Base-by-base conservation (phyloP, 192 early-diverging fungal species). In the Phycomyces nitens region DNA sequence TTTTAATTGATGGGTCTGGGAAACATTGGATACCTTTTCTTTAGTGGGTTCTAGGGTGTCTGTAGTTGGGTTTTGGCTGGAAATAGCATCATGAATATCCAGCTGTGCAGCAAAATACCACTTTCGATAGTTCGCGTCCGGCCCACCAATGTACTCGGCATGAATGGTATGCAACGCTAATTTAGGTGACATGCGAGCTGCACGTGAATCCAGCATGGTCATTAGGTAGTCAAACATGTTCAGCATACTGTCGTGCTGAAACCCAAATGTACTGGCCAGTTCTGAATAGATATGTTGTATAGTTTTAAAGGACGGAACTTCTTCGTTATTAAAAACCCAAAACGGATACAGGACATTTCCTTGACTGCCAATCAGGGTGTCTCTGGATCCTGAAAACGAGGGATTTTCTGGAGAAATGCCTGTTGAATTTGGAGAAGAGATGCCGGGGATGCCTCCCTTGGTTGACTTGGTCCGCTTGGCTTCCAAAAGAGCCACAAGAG, bases 31-130 rank as follows among this genome's bases (percentile, higher is more conserved):
- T 12, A 0, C 22, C 4, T 14, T 49, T 15, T 51, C 20, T 12
- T 70, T 42, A 11, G 23, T 11, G 0, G 49, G 39, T 23, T 56
- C 58, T 50, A 60, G 64, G 22, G 53, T 41, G 26, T 55, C 62
- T 20, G 62, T 64, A 39, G 58, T 41, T 5, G 62, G 20, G 47
- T 72, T 52, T 74, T 69, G 39, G 24, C 74, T 68, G 3, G 71
- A 71, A 56, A 70, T 64, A 4, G 74, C 77, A 56, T 81, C 82
- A 52, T 84, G 76, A 60, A 86, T 65, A 67, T 89, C 85, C 9
- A 89, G 70, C 64, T 86, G 85, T 7, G 88, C 82, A 38, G 87
- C 86, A 76, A 93, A 91, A 77, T 86, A 93, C 91, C 91, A 93
- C 64, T 86, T 89, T 29, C 89, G 83, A 76, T 91, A 93, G 77